A percentile compares a stretch with the other conserved stretches of the same genome.
Evolutionary conservation across 495 filamentous ascomycete species (phyloP).

Genomic region (Filosporella fistucella): DNA sequence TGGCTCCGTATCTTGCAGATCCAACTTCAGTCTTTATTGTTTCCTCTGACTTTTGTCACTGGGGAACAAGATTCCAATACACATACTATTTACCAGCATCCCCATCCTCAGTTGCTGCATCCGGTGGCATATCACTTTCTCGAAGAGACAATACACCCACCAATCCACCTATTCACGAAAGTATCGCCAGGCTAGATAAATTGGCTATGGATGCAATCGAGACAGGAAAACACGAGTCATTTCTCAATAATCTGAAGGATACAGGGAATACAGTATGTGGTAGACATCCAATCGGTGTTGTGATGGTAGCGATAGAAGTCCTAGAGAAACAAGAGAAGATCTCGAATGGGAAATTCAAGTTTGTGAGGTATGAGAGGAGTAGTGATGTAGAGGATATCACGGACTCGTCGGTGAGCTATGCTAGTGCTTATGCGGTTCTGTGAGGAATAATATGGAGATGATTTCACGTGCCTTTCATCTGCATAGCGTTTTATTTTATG

Average conservation of each 20-base stretch:
- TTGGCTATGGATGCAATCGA: constrained; percentile 80
- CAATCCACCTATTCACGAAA: constrained; percentile 70
- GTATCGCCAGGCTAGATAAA: constrained; percentile 77
- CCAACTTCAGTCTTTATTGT: constrained; percentile 78
- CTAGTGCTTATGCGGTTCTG: constrained; percentile 67
- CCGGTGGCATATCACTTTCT: constrained; percentile 33
- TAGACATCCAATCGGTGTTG: constrained; percentile 89
- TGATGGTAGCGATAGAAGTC: constrained; percentile 81
- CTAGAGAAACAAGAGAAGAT: constrained; percentile 29
- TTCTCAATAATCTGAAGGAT: constrained; percentile 59
- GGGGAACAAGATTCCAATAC: constrained; percentile 85
- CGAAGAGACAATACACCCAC: constrained; percentile 36
- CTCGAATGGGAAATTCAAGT: constrained; percentile 56
- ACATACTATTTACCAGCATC: constrained; percentile 62
- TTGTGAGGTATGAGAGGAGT: constrained; percentile 90
- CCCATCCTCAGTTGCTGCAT: constrained; percentile 4
- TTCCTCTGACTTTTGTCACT: constrained; percentile 95
- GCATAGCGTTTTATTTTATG: too few relatives aligned
- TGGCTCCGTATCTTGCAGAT: constrained; percentile 79
- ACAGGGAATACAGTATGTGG: constrained; percentile 95
- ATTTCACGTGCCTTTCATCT: too few relatives aligned
- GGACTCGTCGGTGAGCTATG: constrained; percentile 96
- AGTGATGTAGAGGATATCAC: constrained; percentile 60
- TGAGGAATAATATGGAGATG: too few relatives aligned
- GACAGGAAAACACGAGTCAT: constrained; percentile 62